Conservation (phyloP, 2,329 filamentous ascomycete species). For the Lasiodiplodia citricola region DNA sequence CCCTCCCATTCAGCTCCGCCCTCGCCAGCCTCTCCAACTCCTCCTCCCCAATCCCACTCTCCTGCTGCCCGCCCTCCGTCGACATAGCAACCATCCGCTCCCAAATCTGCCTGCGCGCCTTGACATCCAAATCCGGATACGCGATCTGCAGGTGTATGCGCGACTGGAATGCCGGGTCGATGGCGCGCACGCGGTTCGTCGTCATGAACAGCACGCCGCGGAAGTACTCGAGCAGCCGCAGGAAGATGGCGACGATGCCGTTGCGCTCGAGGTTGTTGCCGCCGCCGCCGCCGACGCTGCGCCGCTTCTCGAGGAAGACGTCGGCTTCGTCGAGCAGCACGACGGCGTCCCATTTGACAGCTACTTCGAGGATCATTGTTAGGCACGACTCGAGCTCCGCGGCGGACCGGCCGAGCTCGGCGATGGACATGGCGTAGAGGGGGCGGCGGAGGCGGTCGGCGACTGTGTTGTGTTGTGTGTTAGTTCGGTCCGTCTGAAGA, state of each 20-base stretch:
- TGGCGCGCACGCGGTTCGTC: constrained; percentile 40
- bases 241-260: constrained; percentile 43
- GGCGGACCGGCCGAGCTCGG: constrained; percentile 55
- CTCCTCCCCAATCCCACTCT: background rate
- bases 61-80: background rate
- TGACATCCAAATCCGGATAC: constrained; percentile 29
- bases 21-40: constrained; percentile 8
- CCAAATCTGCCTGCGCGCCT: background rate
- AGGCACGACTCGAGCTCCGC: constrained; percentile 55
- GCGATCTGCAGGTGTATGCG: constrained; percentile 40
- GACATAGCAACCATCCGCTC: background rate
- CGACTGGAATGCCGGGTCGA: constrained; percentile 30
- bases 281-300: background rate
- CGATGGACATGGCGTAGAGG: constrained; percentile 54
- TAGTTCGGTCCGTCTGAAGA: background rate
- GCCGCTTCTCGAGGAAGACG: constrained; percentile 57
- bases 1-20: background rate
- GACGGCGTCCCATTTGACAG: constrained; percentile 57
- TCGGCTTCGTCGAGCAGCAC: constrained; percentile 61
- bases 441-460: constrained; percentile 47
- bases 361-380: constrained; percentile 54
- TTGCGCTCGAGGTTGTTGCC: constrained; percentile 56
- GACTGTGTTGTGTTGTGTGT: constrained; percentile 26
- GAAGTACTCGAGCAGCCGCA: constrained; percentile 25
- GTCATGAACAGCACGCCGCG: constrained; percentile 43